Evolutionary conservation across 805 yeast genomes (phyloP), one percentile per base, ranked within the genome.

Genomic region (Komagataella populi): DNA sequence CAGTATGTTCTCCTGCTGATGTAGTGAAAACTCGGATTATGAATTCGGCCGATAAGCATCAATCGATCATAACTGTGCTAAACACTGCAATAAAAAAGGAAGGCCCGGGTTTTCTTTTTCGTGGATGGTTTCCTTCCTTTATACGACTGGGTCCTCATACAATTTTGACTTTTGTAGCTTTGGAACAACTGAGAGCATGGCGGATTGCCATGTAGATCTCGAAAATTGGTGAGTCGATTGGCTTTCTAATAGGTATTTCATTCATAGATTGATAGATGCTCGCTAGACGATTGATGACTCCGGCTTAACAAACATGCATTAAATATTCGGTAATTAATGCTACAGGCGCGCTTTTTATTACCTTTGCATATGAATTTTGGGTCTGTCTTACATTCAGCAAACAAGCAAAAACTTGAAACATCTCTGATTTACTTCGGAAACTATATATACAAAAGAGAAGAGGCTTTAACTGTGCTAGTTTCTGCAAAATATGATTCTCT

Each of bases 101-200:
- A 65, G 96, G 96, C 20, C 71, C 78, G 12, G 75, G 81, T 0
- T 88, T 88, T 68, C 78, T 87, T 82, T 87, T 87, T 67, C 73
- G 95, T 65, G 96, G 96, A 23, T 87, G 96, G 96, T 69, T 84
- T 44, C 96, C 96, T 36, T 81, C 93, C 46, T 87, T 87, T 61
- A 77, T 87, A 6, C 78, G 96, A 62, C 72, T 87, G 55, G 96
- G 95, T 0, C 96, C 96, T 43, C 85, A 81, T 56, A 83, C 88
- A 0, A 81, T 83, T 51, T 73, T 83, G 18, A 83, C 85, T 0
- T 83, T 83, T 63, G 66, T 82, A 56, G 86, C 80, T 6, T 74
- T 82, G 51, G 88, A 82, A 62, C 84, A 82, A 59, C 67, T 82
- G 56, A 77, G 84, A 65, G 74, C 57, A 49, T 51, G 16, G 44